Base-by-base conservation (phyloP, 2,329 filamentous ascomycete species). In the Colletotrichum truncatum region DNA sequence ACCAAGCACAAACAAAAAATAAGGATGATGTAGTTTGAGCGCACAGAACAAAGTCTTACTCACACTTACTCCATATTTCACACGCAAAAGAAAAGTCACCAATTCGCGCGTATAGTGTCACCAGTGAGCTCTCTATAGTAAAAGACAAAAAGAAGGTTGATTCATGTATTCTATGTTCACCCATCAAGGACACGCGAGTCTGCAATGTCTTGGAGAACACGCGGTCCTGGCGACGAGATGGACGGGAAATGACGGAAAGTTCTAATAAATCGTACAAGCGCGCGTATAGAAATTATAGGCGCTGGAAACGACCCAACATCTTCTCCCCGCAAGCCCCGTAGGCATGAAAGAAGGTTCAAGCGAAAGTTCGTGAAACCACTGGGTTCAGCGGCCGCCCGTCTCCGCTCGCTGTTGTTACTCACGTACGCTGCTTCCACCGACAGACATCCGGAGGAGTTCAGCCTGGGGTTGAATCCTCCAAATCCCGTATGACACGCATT, bases 181-280 rank as follows among this genome's bases (percentile, higher is more conserved):
- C 18, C 10, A 10, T 18, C 4, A 18, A 12, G 4, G 11, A 16
- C 10, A 14, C 4, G 9, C 48, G 16, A 34, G 48, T 26, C 61
- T 61, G 23, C 61, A 64, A 3, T 43, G 34, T 18, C 56, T 64
- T 49, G 54, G 61, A 64, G 61, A 56, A 48, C 61, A 64, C 8
- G 32, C 11, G 4, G 18, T 4, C 30, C 7, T 18, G 14, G 10
- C 5, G n/a, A n/a, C 8, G 11, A 30, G 6, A 12, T 12, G 14
- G n/a, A n/a, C 14, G 11, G 28, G 11, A n/a, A 41, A 4, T 12
- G 7, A 26, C n/a, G 34, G 11, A 26, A 46, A 21, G 34, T 8
- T 49, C 6, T 18, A 16, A n/a, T 18, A 12, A 39, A 16, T 11
- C 30, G 10, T 8, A 23, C 12, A 38, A 34, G 38, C 38, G 57